Evolutionary conservation across 192 early-diverging fungal genomes (phyloP), one percentile per base, ranked within the genome.

Genomic region (Chytriomyces sp.): DNA sequence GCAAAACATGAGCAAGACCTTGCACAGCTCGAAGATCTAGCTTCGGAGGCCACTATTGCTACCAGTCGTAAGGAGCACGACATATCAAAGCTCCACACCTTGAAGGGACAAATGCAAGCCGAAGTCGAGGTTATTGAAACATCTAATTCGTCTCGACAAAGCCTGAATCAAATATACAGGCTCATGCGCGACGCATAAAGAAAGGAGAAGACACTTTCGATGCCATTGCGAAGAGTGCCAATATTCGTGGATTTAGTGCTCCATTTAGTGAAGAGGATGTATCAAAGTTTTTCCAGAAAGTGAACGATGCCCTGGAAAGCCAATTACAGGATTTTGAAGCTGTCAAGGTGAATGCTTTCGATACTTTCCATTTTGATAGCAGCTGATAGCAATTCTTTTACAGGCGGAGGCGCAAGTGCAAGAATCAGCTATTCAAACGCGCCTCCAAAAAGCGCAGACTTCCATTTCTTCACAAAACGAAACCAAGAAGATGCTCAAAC

Each of bases 81-180:
- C 22, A 38, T 70, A 14, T 32, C 32, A 8, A 44, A n/a, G 19
- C 19, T 59, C 0, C 33, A 40, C 14, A 59, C 57, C 7, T 17
- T 57, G 28, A 73, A 52, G 32, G 88, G 89, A 33, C 78, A 86
- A 44, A 62, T 89, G 1, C 79, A 89, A 75, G 88, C 89, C 5
- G 80, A 82, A 59, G 22, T 77, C 28, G 76, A 85, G 26, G 85
- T 86, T 44, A 34, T 49, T 55, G 4, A n/a, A n/a, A n/a, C n/a
- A n/a, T n/a, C 22, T 22, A 12, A 4, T 56, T 55, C 3, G 5
- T 68, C 19, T n/a, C n/a, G 1, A 40, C 44, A 7, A 25, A 49
- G 14, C 17, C 44, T 22, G 44, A 49, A 49, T n/a, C 22, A 22
- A 3, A 1, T 49, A n/a, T 49, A n/a, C 1, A 65, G 64, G 64